phyloP scores from a whole-genome alignment of 164 flowering plant genomes.

The Malania oleifera region DNA sequence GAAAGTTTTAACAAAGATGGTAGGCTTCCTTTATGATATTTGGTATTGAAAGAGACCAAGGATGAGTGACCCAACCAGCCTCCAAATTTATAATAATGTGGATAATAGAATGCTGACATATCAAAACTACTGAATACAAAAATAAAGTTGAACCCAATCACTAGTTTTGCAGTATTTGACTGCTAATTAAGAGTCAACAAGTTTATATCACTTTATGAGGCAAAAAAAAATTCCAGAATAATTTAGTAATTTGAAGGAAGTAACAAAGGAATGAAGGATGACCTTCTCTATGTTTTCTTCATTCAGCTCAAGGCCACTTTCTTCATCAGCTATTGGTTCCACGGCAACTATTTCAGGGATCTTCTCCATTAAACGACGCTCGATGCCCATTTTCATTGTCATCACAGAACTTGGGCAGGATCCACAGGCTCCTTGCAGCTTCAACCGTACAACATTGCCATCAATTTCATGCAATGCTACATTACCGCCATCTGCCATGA shows the following conservation, averaged over 20 bases:
- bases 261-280: slow-evolving; percentile 3
- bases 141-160: not conserved
- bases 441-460: slow-evolving; percentile 85
- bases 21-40: too few species aligned
- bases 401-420: slow-evolving; percentile 92
- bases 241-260: not conserved
- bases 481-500: slow-evolving; percentile 96
- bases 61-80: too few species aligned
- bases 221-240: not conserved
- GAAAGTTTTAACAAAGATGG: too few species aligned
- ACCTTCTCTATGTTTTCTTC: slow-evolving; percentile 95
- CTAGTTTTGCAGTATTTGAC: not conserved
- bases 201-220: too few species aligned
- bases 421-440: slow-evolving; percentile 97
- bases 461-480: slow-evolving; percentile 93
- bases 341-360: slow-evolving; percentile 90
- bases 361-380: slow-evolving; percentile 91
- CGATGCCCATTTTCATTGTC: slow-evolving; percentile 97
- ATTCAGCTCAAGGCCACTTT: slow-evolving; percentile 86
- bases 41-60: too few species aligned
- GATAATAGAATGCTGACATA: too few species aligned
- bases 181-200: not conserved
- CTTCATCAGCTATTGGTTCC: slow-evolving; percentile 79
- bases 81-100: too few species aligned
- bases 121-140: too few species aligned